Conservation (phyloP, 805 yeast species). For the Zygosaccharomyces rouxii region DNA sequence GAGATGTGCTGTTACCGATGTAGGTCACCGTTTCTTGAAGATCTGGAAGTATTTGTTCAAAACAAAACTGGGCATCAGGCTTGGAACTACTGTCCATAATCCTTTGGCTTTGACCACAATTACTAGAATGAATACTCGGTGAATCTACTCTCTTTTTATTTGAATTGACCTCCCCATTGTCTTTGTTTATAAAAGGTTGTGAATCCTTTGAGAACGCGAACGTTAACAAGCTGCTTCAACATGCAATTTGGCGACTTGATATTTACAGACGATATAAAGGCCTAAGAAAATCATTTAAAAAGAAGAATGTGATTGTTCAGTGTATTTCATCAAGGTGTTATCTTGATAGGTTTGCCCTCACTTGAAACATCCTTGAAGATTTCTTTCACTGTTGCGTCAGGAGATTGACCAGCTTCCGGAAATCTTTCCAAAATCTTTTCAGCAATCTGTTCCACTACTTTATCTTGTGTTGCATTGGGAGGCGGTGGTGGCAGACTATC, state of each 20-base stretch:
- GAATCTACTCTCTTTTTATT: background rate
- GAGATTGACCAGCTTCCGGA: conserved; percentile 6
- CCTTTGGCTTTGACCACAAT: background rate
- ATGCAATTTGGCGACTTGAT: conserved; percentile 5
- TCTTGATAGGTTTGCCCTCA: conserved; percentile 20
- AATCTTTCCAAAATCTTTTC: conserved; percentile 7
- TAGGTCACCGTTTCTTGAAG: conserved; percentile 2
- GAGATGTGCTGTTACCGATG: conserved; percentile 2
- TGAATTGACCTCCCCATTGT: background rate
- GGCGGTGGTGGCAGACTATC: conserved; percentile 5
- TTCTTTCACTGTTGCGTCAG: conserved; percentile 21
- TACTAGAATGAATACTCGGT: background rate
- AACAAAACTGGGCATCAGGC: background rate
- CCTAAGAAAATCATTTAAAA: background rate
- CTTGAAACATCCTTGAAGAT: conserved; percentile 20
- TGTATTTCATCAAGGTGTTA: conserved; percentile 6
- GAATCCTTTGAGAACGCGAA: conserved; percentile 1
- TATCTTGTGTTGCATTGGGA: conserved; percentile 6
- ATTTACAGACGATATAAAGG: conserved; percentile 5
- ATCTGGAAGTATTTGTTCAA: conserved; percentile 6
- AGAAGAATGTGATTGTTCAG: background rate
- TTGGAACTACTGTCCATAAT: conserved; percentile 6
- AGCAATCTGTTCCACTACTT: conserved; percentile 6
- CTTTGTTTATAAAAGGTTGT: background rate
- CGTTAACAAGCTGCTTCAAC: conserved; percentile 1